Conservation (phyloP, 129 eudicot genomes). For the Helichrysum umbraculigerum region DNA sequence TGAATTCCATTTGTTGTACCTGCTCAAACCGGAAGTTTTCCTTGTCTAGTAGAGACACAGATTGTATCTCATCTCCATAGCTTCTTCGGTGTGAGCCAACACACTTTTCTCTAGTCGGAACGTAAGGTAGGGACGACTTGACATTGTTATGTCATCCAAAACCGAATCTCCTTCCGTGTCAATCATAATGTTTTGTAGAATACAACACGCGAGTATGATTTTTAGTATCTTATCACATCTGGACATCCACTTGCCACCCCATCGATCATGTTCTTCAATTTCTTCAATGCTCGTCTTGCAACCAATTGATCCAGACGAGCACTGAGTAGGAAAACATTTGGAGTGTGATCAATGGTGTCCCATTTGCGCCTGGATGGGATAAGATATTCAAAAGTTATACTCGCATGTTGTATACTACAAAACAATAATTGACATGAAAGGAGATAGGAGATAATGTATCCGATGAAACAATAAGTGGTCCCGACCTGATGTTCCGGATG, state of each 20-base stretch:
- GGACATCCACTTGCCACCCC: not conserved
- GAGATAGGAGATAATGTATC: too few species aligned
- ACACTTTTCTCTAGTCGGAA: not conserved
- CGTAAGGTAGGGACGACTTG: not conserved
- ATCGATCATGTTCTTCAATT: not conserved
- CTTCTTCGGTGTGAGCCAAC: not conserved
- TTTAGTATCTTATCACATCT: not conserved
- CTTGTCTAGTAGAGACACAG: not conserved
- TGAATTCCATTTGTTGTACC: not conserved
- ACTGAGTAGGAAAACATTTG: not conserved
- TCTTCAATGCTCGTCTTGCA: not conserved
- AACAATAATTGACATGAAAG: not conserved
- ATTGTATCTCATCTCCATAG: not conserved
- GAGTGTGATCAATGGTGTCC: not conserved
- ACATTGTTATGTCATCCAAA: not conserved
- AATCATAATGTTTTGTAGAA: too few species aligned
- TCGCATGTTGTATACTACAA: not conserved
- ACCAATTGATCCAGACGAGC: not conserved
- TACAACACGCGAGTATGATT: not conserved
- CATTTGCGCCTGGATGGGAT: not conserved
- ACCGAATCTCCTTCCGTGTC: not conserved
- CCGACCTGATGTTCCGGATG: not conserved
- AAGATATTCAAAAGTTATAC: not conserved
- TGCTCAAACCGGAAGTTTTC: not conserved
- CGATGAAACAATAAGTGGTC: not conserved